Evolutionary conservation across 78 protist species (phyloP).

Genomic region (Dictyostelium discoideum): DNA sequence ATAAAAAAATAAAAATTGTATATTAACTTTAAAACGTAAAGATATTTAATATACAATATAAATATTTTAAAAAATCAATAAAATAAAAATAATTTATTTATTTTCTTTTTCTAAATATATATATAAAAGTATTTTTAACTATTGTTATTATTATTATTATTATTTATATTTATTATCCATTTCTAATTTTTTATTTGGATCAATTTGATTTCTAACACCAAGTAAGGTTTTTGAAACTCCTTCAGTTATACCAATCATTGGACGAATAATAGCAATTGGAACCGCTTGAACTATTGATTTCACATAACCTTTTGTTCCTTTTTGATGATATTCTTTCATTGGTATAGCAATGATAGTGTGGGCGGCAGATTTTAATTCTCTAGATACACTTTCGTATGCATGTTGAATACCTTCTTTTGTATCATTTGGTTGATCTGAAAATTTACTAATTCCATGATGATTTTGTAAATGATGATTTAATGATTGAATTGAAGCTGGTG

Average conservation of each 20-base stretch:
- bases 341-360: constrained; percentile 79
- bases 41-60: too few species aligned
- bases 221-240: constrained; percentile 62
- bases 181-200: constrained; percentile 61
- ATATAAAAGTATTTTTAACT: background rate
- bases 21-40: too few species aligned
- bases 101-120: too few species aligned
- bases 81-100: too few species aligned
- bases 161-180: constrained; percentile 67
- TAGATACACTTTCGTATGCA: constrained; percentile 68
- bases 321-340: constrained; percentile 74
- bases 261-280: constrained; percentile 72
- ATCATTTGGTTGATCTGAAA: constrained; percentile 72
- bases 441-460: constrained; percentile 26
- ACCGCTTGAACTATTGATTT: constrained; percentile 79
- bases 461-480: background rate
- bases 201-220: constrained; percentile 73
- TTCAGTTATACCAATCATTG: constrained; percentile 78
- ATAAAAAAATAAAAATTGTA: too few species aligned
- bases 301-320: constrained; percentile 73
- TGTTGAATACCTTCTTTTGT: constrained; percentile 76
- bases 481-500: constrained; percentile 5
- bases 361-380: constrained; percentile 65
- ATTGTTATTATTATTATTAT: background rate
- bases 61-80: too few species aligned